Base-by-base conservation (phyloP, 2,329 filamentous ascomycete genomes). In the Aspergillus fumigatus region DNA sequence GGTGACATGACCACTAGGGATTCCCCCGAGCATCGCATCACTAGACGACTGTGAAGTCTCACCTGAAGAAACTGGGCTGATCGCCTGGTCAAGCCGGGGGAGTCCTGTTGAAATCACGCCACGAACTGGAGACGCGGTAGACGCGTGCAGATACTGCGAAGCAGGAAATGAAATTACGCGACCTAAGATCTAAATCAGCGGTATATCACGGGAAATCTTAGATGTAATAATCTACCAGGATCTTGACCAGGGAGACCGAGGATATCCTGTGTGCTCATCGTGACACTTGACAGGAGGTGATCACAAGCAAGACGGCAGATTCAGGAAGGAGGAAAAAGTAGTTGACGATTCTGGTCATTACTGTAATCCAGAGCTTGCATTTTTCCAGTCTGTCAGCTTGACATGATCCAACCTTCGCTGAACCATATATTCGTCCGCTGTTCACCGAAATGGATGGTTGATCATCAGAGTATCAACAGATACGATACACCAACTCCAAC, bases 1-100 rank as follows among this genome's bases (percentile, higher is more conserved):
- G 3, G 89, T 89, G 45, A 96, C 81, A 70, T 91, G 89, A 14
- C 92, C 90, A 55, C 86, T 84, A 58, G 82, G 82, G 50, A 96
- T 79, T 3, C 91, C 92, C 19, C 82, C 80, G 51, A 40, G 26
- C 62, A 62, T 35, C 53, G 53, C 10, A 41, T 55, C 40, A 21
- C 29, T 32, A 11, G 51, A 41, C 43, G 56, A 23, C 21, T 54
- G 59, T 5, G 60, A 52, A 3, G 60, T 10, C 27, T 59, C 60
- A 51, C 67, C 63, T 10, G 61, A 48, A 10, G 51, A 43, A 10
- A 52, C 52, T 10, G 54, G 49, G n/a, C 48, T 53, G 11, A 70
- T 51, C 8, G 67, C 68, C 55, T 68, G 70, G 67, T 85, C 79
- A 43, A 84, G 76, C 53, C 73, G 74, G 43, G 66, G 38, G 14